Conservation (phyloP, 192 early-diverging fungal species). For the Piromyces finnis region DNA sequence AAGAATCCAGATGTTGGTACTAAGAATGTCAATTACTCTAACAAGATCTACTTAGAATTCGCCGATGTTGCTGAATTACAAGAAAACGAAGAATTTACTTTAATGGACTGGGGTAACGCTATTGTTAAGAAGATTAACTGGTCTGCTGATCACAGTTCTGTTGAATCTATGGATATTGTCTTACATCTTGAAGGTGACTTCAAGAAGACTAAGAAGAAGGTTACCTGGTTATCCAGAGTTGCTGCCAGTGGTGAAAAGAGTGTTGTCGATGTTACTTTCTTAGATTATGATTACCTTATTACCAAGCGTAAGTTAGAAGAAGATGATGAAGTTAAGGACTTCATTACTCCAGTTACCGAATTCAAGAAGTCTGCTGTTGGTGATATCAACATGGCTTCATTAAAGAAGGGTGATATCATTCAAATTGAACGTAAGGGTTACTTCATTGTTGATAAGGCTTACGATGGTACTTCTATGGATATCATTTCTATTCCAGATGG, state of each 20-base stretch:
- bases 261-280: conserved; percentile 43
- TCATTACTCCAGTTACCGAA: conserved; percentile 66
- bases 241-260: conserved; percentile 17
- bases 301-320: conserved; percentile 97
- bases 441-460: conserved; percentile 68
- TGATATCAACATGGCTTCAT: conserved; percentile 8
- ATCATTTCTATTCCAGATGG: conserved; percentile 82
- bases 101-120: conserved; percentile 99
- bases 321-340: conserved; percentile 63
- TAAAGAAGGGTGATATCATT: conserved; percentile 50
- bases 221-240: conserved; percentile 70
- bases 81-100: conserved; percentile 78
- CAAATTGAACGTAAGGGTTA: conserved; percentile 95
- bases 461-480: conserved; percentile 19
- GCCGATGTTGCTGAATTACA: conserved; percentile 68
- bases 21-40: conserved; percentile 66
- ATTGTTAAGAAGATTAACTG: conserved; percentile 61
- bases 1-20: conserved; percentile 85
- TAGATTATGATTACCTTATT: conserved; percentile 95
- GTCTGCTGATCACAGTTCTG: conserved; percentile 20
- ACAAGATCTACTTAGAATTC: conserved; percentile 63
- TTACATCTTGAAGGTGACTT: conserved; percentile 88
- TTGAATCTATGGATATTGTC: conserved; percentile 41
- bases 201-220: conserved; percentile 97
- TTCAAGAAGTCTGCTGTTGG: conserved; percentile 30